phyloP scores from a whole-genome alignment of 345 rosid species.

The Hibiscus trionum region DNA sequence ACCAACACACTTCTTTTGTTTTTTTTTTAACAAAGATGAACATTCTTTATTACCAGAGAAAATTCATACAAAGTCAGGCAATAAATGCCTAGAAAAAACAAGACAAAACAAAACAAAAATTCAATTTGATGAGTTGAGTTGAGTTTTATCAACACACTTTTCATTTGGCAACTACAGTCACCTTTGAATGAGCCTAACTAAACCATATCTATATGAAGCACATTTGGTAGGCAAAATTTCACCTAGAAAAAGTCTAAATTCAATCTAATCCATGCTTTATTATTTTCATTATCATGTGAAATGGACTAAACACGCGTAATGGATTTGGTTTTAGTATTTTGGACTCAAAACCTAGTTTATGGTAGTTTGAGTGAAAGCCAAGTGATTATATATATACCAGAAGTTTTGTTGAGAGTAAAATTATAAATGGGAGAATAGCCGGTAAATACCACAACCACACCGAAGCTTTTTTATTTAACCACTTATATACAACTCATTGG shows the following conservation, averaged over 20 bases:
- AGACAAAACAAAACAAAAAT: too few species aligned
- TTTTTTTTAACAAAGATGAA: too few species aligned
- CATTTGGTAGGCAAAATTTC: slow-evolving; percentile 19
- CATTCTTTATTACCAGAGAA: too few species aligned
- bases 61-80: too few species aligned
- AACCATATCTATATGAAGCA: slow-evolving; percentile 14
- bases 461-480: background rate
- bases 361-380: background rate
- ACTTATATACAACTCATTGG: too few species aligned
- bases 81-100: too few species aligned
- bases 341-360: slow-evolving; percentile 5
- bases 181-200: slow-evolving; percentile 15
- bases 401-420: background rate
- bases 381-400: background rate
- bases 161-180: slow-evolving; percentile 20
- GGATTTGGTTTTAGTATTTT: slow-evolving; percentile 6
- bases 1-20: background rate
- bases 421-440: background rate
- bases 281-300: background rate
- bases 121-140: too few species aligned
- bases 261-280: background rate
- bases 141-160: background rate
- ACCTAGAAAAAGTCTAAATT: background rate
- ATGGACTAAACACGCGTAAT: background rate
- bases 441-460: background rate